phyloP scores from a whole-genome alignment of 2,329 filamentous ascomycete species.

The Pseudocercospora vitis region DNA sequence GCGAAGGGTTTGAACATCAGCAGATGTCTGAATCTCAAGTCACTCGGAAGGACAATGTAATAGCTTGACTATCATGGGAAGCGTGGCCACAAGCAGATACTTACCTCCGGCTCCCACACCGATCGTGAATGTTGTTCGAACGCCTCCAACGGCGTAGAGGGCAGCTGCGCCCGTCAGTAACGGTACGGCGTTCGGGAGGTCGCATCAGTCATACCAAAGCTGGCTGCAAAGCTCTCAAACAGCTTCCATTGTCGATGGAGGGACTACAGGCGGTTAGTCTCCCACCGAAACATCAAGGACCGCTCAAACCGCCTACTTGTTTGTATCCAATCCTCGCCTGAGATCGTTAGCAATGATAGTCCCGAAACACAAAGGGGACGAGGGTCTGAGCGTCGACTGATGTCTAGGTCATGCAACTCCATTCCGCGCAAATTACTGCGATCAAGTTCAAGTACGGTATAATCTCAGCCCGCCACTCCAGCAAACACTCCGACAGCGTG shows the following conservation, averaged over 20 bases:
- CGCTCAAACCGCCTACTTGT: slow-evolving; percentile 46
- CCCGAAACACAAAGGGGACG: slow-evolving; percentile 12
- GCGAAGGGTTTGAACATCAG: too few species aligned
- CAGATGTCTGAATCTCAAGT: too few species aligned
- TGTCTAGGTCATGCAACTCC: slow-evolving; percentile 41
- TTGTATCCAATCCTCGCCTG: slow-evolving; percentile 56
- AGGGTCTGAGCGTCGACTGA: slow-evolving; percentile 33
- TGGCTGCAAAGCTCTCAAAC: slow-evolving; percentile 61
- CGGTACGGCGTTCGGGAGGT: background rate
- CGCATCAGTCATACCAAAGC: slow-evolving; percentile 50
- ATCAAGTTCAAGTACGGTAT: slow-evolving; percentile 42
- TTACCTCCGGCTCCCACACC: slow-evolving; percentile 62
- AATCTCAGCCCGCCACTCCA: slow-evolving; percentile 38
- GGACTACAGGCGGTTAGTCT: slow-evolving; percentile 43
- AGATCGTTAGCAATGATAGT: slow-evolving; percentile 30
- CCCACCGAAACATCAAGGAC: background rate
- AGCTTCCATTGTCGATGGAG: slow-evolving; percentile 58
- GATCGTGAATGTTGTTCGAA: slow-evolving; percentile 62
- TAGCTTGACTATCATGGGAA: too few species aligned
- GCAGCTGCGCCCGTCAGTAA: slow-evolving; percentile 47
- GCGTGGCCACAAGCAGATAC: too few species aligned
- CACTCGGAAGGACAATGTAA: too few species aligned
- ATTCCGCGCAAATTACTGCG: slow-evolving; percentile 43
- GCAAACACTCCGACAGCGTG: slow-evolving; percentile 21
- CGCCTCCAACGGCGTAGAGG: slow-evolving; percentile 59